Evolutionary conservation across 345 rosid species (phyloP).

Genomic region (Eutrema japonicum): DNA sequence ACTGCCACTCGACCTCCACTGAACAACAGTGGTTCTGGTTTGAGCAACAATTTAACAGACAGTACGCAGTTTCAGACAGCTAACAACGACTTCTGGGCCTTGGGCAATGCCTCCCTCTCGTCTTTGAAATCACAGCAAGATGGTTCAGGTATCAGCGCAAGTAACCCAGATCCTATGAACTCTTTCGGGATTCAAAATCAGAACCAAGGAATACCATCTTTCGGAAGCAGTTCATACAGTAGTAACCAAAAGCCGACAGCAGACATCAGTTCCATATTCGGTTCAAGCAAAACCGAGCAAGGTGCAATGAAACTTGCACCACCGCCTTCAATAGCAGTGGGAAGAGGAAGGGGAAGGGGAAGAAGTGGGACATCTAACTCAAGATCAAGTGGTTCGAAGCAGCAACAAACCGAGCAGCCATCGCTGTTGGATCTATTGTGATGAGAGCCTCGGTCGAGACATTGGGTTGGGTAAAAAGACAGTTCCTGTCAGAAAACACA

Average conservation of each 20-base stretch:
- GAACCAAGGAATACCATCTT: conserved; percentile 50
- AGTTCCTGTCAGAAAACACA: neutral
- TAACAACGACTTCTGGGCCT: conserved; percentile 56
- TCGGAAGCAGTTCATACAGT: conserved; percentile 41
- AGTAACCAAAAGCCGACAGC: conserved; percentile 53
- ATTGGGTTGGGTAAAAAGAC: conserved; percentile 6
- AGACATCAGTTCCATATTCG: conserved; percentile 76
- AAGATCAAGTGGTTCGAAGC: conserved; percentile 53
- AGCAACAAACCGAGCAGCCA: conserved; percentile 55
- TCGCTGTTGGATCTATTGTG: conserved; percentile 76
- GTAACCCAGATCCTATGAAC: conserved; percentile 44
- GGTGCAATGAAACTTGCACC: conserved; percentile 83
- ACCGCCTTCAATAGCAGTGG: conserved; percentile 74
- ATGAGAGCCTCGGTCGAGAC: conserved; percentile 15
- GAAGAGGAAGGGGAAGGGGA: conserved; percentile 78
- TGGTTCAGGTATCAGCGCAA: conserved; percentile 33
- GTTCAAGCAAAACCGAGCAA: conserved; percentile 61
- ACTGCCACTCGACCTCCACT: conserved; percentile 41
- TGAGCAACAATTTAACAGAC: conserved; percentile 42
- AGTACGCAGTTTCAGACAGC: conserved; percentile 40
- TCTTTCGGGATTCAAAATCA: conserved; percentile 63
- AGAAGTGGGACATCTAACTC: conserved; percentile 44
- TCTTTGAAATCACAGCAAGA: conserved; percentile 47
- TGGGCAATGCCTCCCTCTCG: conserved; percentile 47
- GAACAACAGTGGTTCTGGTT: conserved; percentile 49